Base-by-base conservation (phyloP, 352 stramenopile genomes). In the Achlya hypogyna region DNA sequence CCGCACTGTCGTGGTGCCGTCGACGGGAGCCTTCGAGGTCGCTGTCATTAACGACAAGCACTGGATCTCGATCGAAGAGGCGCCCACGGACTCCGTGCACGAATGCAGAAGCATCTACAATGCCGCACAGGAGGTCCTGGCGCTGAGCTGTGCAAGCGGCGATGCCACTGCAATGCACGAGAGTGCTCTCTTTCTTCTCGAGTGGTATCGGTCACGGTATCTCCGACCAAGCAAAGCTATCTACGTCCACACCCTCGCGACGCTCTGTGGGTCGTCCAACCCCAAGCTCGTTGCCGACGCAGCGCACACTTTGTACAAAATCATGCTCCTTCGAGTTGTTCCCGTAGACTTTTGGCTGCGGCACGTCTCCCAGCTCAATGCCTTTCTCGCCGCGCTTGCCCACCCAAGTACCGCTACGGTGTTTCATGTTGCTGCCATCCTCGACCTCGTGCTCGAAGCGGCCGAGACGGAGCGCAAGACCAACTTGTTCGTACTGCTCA, bases 131-230 rank as follows among this genome's bases (percentile, higher is more conserved):
- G 60, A 67, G 10, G 29, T 67, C 32, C n/a, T 67, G 6, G 22
- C 32, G 18, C 28, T 31, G 18, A 31, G 42, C 34, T 45, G n/a
- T 12, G 20, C n/a, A 8, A 18, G 14, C 3, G 27, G 20, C 32
- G 60, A 67, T 34, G 10, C 32, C 5, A 10, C 22, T 18, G 60
- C 60, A 4, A 31, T 67, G 42, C n/a, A 38, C 8, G 60, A 67
- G 20, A 34, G 22, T 49, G 12, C 60, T 0, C 16, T 67, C 2
- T 67, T 58, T 32, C 25, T 67, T 2, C 34, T 67, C 16, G 42
- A 58, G 22, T 49, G 51, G 14, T 67, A 67, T 34, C 60, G 51
- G 28, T 49, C 60, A n/a, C 47, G 60, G 31, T 67, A 67, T 34
- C 60, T 67, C 12, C 40, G 42, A n/a, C 27, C 47, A 23, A 23